Base-by-base conservation (phyloP, 2,329 filamentous ascomycete species). In the Penicillium sp. region DNA sequence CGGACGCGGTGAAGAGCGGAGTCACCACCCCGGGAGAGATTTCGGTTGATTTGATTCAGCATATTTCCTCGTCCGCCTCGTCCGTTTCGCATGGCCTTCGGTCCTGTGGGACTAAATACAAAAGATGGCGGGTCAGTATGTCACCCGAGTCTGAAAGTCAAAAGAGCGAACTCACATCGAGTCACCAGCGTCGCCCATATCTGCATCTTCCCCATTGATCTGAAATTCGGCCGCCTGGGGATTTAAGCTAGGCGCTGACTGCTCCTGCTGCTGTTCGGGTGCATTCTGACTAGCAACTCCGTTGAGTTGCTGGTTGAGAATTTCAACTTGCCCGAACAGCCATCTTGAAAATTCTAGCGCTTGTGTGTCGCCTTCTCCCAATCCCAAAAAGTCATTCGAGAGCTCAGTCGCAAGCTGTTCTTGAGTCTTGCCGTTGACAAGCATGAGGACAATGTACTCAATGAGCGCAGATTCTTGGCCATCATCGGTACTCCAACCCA, bases 381-480 rank as follows among this genome's bases (percentile, higher is more conserved):
- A 76, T 40, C 80, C 80, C 2, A 98, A 76, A 28, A 98, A 76
- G 55, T 98, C 92, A 48, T 82, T 84, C 1, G 89, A 84, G 10
- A 98, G 79, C 62, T 98, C 92, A 29, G 78, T 72, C 7, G 88
- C 84, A 50, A 98, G 90, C 61, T 95, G 84, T 34, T 89, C 80
- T 61, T 94, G 83, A 3, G 84, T 88, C 66, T 95, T 95, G 55
- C 89, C 87, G 67, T 95, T 96, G 46, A 86, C 86, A 20, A 98
- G 77, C 90, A 96, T 95, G 47, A 96, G 79, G 42, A 96, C 84
- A 51, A 98, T 92, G 69, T 96, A 98, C 69, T 98, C 92, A 42
- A 88, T 83, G 42, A 98, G 77, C 25, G 87, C 85, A 15, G 82
- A 82, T 64, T 90, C 87, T 57, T 80, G 78, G 53, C 86, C 84